Evolutionary conservation across 768 basidiomycete species (phyloP).

Genomic region (Mrakia frigida): DNA sequence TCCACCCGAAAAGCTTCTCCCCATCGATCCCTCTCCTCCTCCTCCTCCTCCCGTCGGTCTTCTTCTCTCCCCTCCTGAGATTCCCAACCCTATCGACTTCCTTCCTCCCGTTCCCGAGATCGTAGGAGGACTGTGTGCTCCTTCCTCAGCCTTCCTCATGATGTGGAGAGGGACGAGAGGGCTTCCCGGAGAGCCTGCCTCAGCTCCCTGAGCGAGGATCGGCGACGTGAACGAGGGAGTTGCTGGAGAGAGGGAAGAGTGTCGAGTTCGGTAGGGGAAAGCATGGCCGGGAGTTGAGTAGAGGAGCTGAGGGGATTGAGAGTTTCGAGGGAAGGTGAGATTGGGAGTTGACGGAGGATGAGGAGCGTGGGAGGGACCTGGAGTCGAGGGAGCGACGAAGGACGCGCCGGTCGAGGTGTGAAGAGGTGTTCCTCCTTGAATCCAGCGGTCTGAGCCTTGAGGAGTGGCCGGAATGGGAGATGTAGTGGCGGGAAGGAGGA

Average conservation of each 20-base stretch:
- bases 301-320: constrained; percentile 4
- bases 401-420: not conserved
- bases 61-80: not conserved
- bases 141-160: constrained; percentile 21
- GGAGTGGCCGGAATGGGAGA: not conserved
- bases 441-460: constrained; percentile 13
- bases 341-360: not conserved
- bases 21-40: not conserved
- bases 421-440: not conserved
- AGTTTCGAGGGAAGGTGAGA: not conserved
- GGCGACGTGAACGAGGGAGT: constrained; percentile 18
- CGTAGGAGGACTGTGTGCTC: not conserved
- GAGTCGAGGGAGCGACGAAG: not conserved
- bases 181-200: not conserved
- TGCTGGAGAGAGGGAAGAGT: not conserved
- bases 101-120: not conserved
- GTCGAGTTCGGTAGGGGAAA: not conserved
- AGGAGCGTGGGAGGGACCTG: not conserved
- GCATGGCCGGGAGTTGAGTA: not conserved
- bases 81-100: not conserved
- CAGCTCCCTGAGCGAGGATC: not conserved
- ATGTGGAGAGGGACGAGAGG: constrained; percentile 23
- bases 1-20: not conserved
- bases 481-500: not conserved
- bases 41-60: not conserved